Percentiles rank a stretch among this genome's conserved stretches.
phyloP scores from a whole-genome alignment of 2,329 filamentous ascomycete genomes.

The Neurospora sp. region DNA sequence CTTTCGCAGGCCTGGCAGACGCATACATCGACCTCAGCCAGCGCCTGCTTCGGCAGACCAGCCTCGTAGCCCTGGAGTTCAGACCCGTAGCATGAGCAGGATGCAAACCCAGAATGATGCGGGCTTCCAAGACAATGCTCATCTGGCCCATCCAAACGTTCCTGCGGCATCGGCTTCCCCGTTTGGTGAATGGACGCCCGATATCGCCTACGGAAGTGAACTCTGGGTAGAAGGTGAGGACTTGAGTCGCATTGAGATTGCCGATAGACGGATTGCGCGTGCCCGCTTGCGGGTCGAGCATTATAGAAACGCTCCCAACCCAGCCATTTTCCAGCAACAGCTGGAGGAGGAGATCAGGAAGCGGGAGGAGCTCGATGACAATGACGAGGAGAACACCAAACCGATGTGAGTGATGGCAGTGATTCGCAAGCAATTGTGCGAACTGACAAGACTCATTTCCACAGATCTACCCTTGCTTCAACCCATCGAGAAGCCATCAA shows the following conservation, averaged over 20 bases:
- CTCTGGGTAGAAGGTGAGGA: conserved; percentile 23
- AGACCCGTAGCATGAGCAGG: conserved; percentile 3
- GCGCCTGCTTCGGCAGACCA: background rate
- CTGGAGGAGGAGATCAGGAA: conserved; percentile 12
- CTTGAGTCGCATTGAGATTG: conserved; percentile 26
- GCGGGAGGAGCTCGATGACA: conserved; percentile 22
- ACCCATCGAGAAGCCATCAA: conserved; percentile 21
- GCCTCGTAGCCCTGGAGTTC: background rate
- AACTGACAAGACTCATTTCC: background rate
- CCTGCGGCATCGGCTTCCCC: conserved; percentile 6
- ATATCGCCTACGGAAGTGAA: conserved; percentile 25
- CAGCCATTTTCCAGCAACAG: conserved; percentile 10
- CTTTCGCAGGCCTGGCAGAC: background rate
- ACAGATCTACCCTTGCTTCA: conserved; percentile 16
- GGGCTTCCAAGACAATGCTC: background rate
- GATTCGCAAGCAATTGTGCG: background rate
- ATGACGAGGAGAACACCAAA: conserved; percentile 16
- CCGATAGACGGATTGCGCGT: conserved; percentile 27
- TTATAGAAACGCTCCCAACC: conserved; percentile 9
- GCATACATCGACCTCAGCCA: background rate
- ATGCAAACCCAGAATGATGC: background rate
- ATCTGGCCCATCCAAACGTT: background rate
- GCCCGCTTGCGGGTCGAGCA: conserved; percentile 16
- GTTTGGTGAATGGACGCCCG: conserved; percentile 20
- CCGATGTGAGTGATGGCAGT: conserved; percentile 11